Base-by-base conservation (phyloP, 495 filamentous ascomycete species). In the Immersiella caudata region DNA sequence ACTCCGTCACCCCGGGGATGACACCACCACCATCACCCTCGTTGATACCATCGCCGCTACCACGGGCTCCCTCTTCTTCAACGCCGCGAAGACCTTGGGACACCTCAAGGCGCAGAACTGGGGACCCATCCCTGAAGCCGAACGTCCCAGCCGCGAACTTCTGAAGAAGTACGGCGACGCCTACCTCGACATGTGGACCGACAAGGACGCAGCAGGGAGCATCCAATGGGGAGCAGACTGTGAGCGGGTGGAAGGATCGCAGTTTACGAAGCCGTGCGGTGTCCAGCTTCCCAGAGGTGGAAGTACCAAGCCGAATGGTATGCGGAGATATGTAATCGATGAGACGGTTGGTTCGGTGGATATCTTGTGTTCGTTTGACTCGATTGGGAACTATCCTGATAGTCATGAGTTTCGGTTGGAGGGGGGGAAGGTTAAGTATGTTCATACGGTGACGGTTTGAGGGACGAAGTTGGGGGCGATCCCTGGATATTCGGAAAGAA, bases 131-230 rank as follows among this genome's bases (percentile, higher is more conserved):
- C 79, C 80, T 8, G 75, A 64, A 24, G 74, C 59, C 18, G 65
- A 71, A 56, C 70, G 73, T 0, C 76, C 79, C 67, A 67, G 60
- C 8, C 75, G 79, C 16, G 79, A 73, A 0, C 73, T 71, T 2
- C 79, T 82, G 67, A 68, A 81, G 62, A 74, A 78, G 0, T 79
- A 78, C 0, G 80, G 77, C 0, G 81, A 83, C 56, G 76, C 79
- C 2, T 83, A 83, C 49, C 67, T 83, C 33, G 75, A 81, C 51
- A 68, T 77, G 55, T 83, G 76, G 70, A 71, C 70, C 60, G 67
- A 79, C 29, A 68, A 62, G 57, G 75, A 40, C n/a, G 70, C 57
- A 70, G 76, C 5, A 40, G 40, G 11, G 4, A 65, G 50, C 51
- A 69, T 79, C 1, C 75, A 76, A 25, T 76, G 75, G 26, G 75